Base-by-base conservation (phyloP, 2,329 filamentous ascomycete species). In the Nothophoma quercina region DNA sequence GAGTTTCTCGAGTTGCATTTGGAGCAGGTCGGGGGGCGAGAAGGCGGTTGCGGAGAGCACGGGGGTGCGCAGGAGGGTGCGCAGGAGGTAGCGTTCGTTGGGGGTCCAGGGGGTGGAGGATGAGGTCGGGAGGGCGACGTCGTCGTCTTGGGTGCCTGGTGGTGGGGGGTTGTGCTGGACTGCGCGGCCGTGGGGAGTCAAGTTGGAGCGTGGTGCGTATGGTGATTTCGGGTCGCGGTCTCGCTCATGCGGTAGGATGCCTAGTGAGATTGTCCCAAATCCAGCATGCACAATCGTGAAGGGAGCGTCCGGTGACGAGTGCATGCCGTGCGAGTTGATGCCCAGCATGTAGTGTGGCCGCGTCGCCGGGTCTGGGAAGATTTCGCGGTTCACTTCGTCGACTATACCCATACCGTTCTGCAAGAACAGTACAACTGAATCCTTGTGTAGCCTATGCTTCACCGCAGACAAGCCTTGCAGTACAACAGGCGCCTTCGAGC, bases 381-480 rank as follows among this genome's bases (percentile, higher is more conserved):
- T 72, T 9, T 82, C 73, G 26, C 81, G 75, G 63, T 91, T 91
- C 32, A 97, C 81, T 40, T 87, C 83, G 40, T 98, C 92, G n/a
- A 91, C 80, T 1, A 91, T 78, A 0, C 95, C 93, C 73, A 98
- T 84, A 1, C 93, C 91, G 57, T 93, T 90, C 50, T 91, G 88
- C 49, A 96, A 73, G 48, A 96, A 83, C 53, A 89, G 85, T 7
- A 96, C 82, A 0, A 90, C 89, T 1, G 88, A 91, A 22, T 85
- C 77, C 2, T 82, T 78, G 34, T 83, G 81, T n/a, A 96, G 76
- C 8, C 90, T 84, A 57, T 85, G 81, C 2, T 87, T 81, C 44
- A 96, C 84, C 1, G 83, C 75, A 6, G 83, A 78, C 12, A 96
- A 74, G 32, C 89, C 88, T 1, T 81, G 76, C n/a, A 90, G 72